Base-by-base conservation (phyloP, 441 rosid species). In the Populus hybrid region DNA sequence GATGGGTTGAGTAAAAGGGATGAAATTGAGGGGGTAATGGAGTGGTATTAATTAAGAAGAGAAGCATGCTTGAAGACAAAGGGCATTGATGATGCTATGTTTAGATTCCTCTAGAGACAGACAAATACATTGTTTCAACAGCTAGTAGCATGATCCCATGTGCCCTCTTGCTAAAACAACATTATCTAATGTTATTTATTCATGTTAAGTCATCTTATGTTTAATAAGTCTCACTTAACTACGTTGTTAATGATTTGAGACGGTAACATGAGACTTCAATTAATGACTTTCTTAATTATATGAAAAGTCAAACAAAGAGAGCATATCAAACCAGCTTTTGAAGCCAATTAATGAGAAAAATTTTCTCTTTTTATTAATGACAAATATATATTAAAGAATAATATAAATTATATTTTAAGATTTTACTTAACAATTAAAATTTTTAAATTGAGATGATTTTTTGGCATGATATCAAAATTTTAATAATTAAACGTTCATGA, bases 401-500 rank as follows among this genome's bases (percentile, higher is more conserved):
- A 34, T 34, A 34, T 34, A 34, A 34, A 34, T 34, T 32, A 34
- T 34, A 34, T 34, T 5, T 5, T 34, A 0, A 34, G 6, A 34
- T 34, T 6, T 34, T 34, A 34, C 0, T 34, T 34, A 34, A 34
- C 6, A 34, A 34, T 1, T 34, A 1, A 34, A 34, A 0, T 34
- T 34, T 34, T 34, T 34, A 34, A 0, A 6, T 6, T 34, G 7
- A 34, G 0, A 34, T 34, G 0, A 34, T 34, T 6, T 1, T 34
- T 34, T 34, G 0, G 0, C 0, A 34, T 34, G 0, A 6, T 34
- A 34, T 34, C 1, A 34, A 7, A 34, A 1, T 34, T 0, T 34
- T 34, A 1, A 34, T 34, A 34, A 34, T 34, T 1, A 34, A 34
- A 0, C 1, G 1, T 0, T 34, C 1, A 5, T 0, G 1, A 6